A percentile compares a stretch with the other conserved stretches of the same genome.
phyloP scores from a whole-genome alignment of 139 green algal genomes.

The Tetraselmis chui region DNA sequence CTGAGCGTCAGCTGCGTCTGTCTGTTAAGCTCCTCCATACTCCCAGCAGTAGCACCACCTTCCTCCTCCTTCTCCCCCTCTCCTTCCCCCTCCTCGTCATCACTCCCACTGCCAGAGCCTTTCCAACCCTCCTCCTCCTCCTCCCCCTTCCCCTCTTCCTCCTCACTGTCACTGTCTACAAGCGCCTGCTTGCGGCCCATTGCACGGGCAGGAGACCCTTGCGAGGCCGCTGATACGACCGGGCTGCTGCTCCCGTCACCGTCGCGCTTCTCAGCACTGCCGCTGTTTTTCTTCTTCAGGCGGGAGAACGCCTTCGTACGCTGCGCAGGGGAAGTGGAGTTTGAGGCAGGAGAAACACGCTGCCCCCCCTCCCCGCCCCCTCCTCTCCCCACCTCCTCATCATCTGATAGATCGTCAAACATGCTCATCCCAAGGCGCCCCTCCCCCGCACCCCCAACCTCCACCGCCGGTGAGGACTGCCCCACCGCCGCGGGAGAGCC shows the following conservation, averaged over 20 bases:
- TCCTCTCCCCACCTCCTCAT: too few relatives aligned
- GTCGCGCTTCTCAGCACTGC: too few relatives aligned
- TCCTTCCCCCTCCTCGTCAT: background rate
- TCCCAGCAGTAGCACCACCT: too few relatives aligned
- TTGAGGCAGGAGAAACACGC: background rate
- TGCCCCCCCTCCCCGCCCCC: background rate
- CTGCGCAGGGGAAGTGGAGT: background rate
- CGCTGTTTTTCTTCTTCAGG: background rate
- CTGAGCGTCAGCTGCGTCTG: background rate
- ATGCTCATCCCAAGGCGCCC: too few relatives aligned
- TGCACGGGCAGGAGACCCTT: background rate
- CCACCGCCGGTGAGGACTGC: too few relatives aligned
- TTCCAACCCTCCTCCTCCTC: background rate
- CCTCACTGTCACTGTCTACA: background rate
- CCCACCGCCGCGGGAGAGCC: too few relatives aligned
- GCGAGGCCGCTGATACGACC: too few relatives aligned
- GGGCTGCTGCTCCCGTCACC: too few relatives aligned
- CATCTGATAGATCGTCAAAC: background rate
- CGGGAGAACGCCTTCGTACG: background rate
- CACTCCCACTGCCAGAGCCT: background rate
- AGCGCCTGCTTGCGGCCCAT: background rate
- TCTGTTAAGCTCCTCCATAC: background rate
- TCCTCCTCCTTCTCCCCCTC: background rate
- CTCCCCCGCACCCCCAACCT: too few relatives aligned
- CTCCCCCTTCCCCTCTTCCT: background rate